Evolutionary conservation across 2,329 filamentous ascomycete genomes (phyloP), one percentile per base, ranked within the genome.

Genomic region (Botrytis porri): DNA sequence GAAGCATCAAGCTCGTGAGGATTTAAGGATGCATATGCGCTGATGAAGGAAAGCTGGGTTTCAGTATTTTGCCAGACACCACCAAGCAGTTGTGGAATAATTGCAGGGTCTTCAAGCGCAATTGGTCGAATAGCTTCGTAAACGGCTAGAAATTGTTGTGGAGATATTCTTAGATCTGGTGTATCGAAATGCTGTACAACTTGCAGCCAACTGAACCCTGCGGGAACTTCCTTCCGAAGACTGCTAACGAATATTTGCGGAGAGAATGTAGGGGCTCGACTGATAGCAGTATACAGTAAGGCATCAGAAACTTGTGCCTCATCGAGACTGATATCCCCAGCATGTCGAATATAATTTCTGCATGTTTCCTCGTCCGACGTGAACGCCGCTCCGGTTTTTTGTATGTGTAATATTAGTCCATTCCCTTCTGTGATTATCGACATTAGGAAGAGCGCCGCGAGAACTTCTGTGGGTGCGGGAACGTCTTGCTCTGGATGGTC

Each of bases 11-110:
- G 86, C 78, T 95, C 89, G 41, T 93, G 88, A 0, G 91, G 87
- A 20, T 88, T 88, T 73, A 95, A 87, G 6, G 92, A 93, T 35
- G 95, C 87, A 81, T 95, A 98, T 29, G 94, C 94, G 75, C 92
- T 92, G 71, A 98, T 89, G 81, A 98, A 98, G n/a, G 95, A 97
- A 51, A 99, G 85, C 76, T 98, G 95, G 0, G 96, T 93, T 75
- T 97, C 90, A 22, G 92, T 88, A 77, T 97, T 89, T 75, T 91
- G 89, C 95, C 97, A 99, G 75, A 89, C 79, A 12, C 95, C 95
- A 73, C 95, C 95, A 95, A 96, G 98, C 35, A 99, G 85, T 57
- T 87, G 88, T 81, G 98, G 94, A 62, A 99, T 92, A 80, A 98
- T 93, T 77, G 98, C 90, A 39, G 85, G 84, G 25, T 87, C 84